Percentiles rank a stretch among this genome's conserved stretches.
phyloP scores from a whole-genome alignment of 2,329 filamentous ascomycete species.

The Zymoseptoria brevis region DNA sequence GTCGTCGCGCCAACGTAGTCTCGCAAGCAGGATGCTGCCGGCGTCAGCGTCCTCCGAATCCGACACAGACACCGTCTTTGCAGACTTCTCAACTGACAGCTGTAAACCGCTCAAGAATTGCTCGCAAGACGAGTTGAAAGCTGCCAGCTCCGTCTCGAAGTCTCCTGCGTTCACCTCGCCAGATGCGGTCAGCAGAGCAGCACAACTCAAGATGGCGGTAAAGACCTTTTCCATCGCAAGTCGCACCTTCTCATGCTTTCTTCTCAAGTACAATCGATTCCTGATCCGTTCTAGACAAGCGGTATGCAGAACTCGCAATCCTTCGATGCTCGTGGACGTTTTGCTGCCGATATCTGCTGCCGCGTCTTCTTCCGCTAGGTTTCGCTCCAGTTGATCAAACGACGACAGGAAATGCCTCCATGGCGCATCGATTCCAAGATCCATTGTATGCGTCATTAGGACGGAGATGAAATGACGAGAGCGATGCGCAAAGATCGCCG shows the following conservation, averaged over 20 bases:
- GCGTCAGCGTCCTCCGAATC: constrained; percentile 13
- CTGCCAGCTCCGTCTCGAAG: neutral
- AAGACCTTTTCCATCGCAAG: constrained; percentile 22
- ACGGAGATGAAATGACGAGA: constrained; percentile 71
- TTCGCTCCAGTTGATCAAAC: constrained; percentile 55
- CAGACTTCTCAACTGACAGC: constrained; percentile 10
- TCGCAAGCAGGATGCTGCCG: constrained; percentile 12
- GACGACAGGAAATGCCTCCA: constrained; percentile 65
- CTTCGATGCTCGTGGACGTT: constrained; percentile 16
- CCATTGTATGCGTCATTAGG: constrained; percentile 70
- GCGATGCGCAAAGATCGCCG: constrained; percentile 56
- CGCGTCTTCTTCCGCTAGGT: constrained; percentile 45
- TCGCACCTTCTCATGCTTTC: constrained; percentile 22
- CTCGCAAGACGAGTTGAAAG: constrained; percentile 7
- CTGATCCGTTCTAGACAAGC: constrained; percentile 24
- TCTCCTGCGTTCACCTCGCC: neutral
- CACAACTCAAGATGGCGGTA: constrained; percentile 16
- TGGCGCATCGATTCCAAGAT: constrained; percentile 62
- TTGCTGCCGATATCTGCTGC: constrained; percentile 6
- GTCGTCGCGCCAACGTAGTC: constrained; percentile 15
- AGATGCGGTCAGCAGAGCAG: constrained; percentile 5
- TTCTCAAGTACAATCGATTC: constrained; percentile 25
- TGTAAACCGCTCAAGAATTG: constrained; percentile 9
- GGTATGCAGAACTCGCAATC: constrained; percentile 22
- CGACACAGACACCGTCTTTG: constrained; percentile 4